These are phyloP conservation scores for maize (Zea mays) DNA, from an alignment of 176 grass and related monocot genomes.

Conservation along the genomic window Zm-B73-REFERENCE-NAM-5.0 NC_050100.1:52231001-52231500, in stretches of 20 bases:
- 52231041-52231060: neutral
- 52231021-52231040: neutral
- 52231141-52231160: constrained; percentile 7
- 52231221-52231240: constrained; percentile 7
- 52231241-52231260: neutral
- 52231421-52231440: neutral
- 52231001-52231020: constrained; percentile 3
- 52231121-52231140: neutral
- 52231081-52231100: neutral
- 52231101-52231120: neutral
- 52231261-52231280: neutral
- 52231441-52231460: neutral
- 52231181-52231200: neutral
- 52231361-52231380: neutral
- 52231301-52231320: constrained; percentile 18
- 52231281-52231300: neutral
- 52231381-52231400: constrained; percentile 12
- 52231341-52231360: neutral
- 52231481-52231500: neutral
- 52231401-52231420: neutral
- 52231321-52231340: neutral
- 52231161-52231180: neutral
- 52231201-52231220: neutral
- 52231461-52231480: neutral
- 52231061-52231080: neutral